phyloP scores from a whole-genome alignment of 2,329 filamentous ascomycete species.

The Ophiostoma ips region DNA sequence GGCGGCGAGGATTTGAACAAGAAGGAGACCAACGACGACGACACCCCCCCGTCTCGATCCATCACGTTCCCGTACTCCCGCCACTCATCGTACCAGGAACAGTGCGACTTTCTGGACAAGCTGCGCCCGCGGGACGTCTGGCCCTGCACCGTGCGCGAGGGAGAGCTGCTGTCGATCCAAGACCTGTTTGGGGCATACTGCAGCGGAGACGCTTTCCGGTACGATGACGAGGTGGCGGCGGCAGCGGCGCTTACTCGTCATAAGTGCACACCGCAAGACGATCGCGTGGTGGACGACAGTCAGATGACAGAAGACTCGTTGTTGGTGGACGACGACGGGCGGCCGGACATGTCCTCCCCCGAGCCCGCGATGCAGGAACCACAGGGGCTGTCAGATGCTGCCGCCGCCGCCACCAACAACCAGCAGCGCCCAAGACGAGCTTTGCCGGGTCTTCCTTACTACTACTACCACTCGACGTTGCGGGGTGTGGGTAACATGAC shows the following conservation, averaged over 20 bases:
- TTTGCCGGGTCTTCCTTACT: neutral
- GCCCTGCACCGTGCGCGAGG: conserved; percentile 61
- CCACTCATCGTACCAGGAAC: conserved; percentile 74
- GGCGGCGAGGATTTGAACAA: conserved; percentile 63
- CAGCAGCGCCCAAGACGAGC: neutral
- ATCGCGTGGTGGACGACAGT: neutral
- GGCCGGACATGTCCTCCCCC: neutral
- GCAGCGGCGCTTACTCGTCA: too few relatives aligned
- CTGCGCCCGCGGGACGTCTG: conserved; percentile 66
- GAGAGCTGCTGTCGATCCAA: conserved; percentile 42
- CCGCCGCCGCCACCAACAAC: neutral
- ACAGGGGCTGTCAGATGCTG: neutral
- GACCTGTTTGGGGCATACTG: conserved; percentile 60
- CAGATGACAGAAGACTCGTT: neutral
- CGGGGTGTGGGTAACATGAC: neutral
- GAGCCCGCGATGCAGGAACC: neutral
- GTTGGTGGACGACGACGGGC: too few relatives aligned
- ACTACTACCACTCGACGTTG: neutral
- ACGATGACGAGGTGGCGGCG: conserved; percentile 34
- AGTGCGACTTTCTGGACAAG: conserved; percentile 52
- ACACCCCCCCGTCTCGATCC: neutral
- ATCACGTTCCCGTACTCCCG: conserved; percentile 72
- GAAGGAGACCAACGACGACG: conserved; percentile 18
- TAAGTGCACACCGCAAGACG: neutral
- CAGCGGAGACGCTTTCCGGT: conserved; percentile 42